These are phyloP conservation scores for Rutstroemia sp. DNA, from an alignment of 2,329 filamentous ascomycete genomes.

Conservation along the genomic window DNA sequence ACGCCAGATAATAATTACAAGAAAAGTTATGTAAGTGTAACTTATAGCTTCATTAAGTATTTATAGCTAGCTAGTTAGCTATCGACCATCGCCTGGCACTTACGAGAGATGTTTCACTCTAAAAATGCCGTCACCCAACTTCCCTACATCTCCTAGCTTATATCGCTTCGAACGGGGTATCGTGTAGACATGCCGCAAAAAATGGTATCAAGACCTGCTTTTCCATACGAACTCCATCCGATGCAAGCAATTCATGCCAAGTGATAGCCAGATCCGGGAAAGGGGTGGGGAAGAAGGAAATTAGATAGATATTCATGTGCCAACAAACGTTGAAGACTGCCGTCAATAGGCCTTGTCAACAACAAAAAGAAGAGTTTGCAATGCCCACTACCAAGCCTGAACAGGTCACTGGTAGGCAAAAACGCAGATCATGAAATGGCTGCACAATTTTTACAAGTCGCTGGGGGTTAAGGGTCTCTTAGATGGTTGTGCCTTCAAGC, in stretches of 20 bases:
- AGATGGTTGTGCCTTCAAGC: slow-evolving; percentile 36
- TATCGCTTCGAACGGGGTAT: slow-evolving; percentile 6
- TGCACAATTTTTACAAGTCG: slow-evolving; percentile 23
- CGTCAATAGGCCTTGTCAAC: neutral
- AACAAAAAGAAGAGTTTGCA: neutral
- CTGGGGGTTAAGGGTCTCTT: slow-evolving; percentile 8
- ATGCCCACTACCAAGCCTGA: slow-evolving; percentile 6
- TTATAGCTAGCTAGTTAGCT: no score
- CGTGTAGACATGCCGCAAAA: slow-evolving; percentile 5
- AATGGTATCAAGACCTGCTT: slow-evolving; percentile 1
- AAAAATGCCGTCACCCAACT: neutral
- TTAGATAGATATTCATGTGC: neutral
- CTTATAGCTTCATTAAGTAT: no score
- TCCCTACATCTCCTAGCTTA: neutral
- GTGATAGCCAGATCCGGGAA: neutral
- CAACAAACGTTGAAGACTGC: neutral
- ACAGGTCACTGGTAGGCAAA: slow-evolving; percentile 9
- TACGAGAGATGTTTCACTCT: no score
- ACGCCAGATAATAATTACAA: no score
- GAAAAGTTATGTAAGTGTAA: no score
- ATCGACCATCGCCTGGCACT: no score
- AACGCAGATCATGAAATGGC: slow-evolving; percentile 1
- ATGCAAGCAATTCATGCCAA: slow-evolving; percentile 1
- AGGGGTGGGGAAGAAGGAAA: neutral
- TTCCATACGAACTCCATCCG: slow-evolving; percentile 8